Percentiles rank a stretch among this genome's conserved stretches.
These are phyloP conservation scores for Tremellales sp. DNA, from an alignment of 1,284 basidiomycete genomes.

Conservation along the genomic window DNA sequence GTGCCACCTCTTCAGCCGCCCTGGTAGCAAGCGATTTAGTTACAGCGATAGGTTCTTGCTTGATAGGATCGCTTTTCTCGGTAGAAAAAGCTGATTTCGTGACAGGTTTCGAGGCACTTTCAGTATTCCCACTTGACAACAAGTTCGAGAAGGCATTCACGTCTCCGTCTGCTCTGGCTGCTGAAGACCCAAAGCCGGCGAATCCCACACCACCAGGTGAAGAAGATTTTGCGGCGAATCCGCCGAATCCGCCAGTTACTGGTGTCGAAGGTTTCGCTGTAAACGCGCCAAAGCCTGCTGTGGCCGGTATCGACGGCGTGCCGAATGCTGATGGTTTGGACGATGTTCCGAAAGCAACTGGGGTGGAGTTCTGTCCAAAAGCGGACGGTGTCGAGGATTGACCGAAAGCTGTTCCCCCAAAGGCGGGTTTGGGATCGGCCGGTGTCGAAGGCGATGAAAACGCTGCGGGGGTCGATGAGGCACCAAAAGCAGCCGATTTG, in stretches of 20 bases:
- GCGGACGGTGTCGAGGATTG: slow-evolving; percentile 2
- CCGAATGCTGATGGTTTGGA: slow-evolving; percentile 19
- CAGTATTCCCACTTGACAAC: too few relatives aligned
- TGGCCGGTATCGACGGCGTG: slow-evolving; percentile 6
- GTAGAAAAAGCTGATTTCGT: too few relatives aligned
- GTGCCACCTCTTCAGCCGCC: too few relatives aligned
- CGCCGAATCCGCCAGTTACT: slow-evolving; percentile 42
- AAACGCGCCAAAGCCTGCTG: slow-evolving; percentile 20
- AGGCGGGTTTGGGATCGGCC: too few relatives aligned
- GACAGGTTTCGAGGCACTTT: too few relatives aligned
- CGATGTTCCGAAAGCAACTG: slow-evolving; percentile 17
- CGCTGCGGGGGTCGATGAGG: slow-evolving; percentile 8
- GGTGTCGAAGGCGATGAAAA: too few relatives aligned
- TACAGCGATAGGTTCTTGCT: too few relatives aligned
- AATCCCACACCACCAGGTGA: slow-evolving; percentile 6
- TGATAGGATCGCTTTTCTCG: too few relatives aligned
- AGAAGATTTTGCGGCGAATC: slow-evolving; percentile 28
- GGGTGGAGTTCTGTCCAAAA: slow-evolving; percentile 22
- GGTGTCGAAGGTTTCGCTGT: too few relatives aligned
- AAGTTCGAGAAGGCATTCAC: too few relatives aligned
- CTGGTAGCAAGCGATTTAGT: too few relatives aligned
- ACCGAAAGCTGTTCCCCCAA: slow-evolving; percentile 23
- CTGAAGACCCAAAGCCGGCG: neutral
- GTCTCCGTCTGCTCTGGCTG: too few relatives aligned
- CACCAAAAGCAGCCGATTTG: slow-evolving; percentile 17